Evolutionary conservation across 2,329 filamentous ascomycete species (phyloP), one percentile per base, ranked within the genome.

Genomic region (Talaromyces funiculosus): DNA sequence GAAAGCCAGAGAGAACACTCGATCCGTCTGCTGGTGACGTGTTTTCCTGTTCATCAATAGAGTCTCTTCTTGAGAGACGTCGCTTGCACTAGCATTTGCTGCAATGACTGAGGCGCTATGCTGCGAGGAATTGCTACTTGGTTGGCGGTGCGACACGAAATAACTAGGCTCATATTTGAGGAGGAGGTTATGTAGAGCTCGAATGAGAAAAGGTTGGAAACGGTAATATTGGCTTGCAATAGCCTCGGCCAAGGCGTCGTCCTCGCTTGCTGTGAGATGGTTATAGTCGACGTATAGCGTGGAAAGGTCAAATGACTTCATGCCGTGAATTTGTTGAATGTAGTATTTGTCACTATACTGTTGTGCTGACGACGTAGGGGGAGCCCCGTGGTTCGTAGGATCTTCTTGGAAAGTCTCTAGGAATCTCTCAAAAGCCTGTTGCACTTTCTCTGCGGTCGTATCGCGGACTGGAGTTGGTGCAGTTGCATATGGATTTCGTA

Each of bases 81-180:
- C 88, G 16, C 84, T 82, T 69, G 87, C 84, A 68, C 80, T 86
- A 37, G 80, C 82, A 59, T 85, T 85, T 37, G 82, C 78, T 61
- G 85, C 84, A 8, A 79, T 78, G 53, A 83, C 74, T 1, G 83
- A 85, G 0, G 90, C 88, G 4, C 87, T 87, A 1, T 89, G 85
- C 64, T 87, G 82, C 58, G 85, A 87, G 63, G 88, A 89, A 43
- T 68, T 68, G 51, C 88, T 86, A 2, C 88, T 89, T 5, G 91
- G 88, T 73, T 96, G 92, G 57, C 91, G 86, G 79, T 97, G 93
- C 70, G 95, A 89, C 67, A 90, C 85, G 78, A 96, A 97, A 78
- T 97, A 99, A 71, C 89, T 84, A 4, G 94, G 90, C 74, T 97
- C 93, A 77, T 97, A 89, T 77, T 96, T 96, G 66, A 90, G 88